Evolutionary conservation across 352 stramenopile species (phyloP), one percentile per base, ranked within the genome.

Genomic region (Globisporangium canariense): DNA sequence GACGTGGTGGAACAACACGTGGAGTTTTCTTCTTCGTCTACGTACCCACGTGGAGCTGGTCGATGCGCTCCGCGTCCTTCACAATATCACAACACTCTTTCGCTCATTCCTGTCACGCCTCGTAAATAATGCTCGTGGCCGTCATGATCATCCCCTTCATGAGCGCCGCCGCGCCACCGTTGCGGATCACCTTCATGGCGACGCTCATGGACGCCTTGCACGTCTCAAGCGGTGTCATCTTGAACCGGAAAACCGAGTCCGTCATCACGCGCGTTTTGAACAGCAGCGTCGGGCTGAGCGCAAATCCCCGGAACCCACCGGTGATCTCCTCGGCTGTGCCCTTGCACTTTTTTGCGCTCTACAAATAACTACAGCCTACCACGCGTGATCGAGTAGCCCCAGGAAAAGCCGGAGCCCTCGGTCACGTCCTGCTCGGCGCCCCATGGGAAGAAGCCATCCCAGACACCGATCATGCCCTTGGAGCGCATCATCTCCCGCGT

Each of bases 191-290:
- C 54, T 94, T 90, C 69, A 91, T 86, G 32, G 92, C 93, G 50
- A 98, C 86, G 30, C 72, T 70, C 58, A 94, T 75, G 58, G 81
- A 95, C 67, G 91, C 82, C 47, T 73, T 79, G 56, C 80, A 91
- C 16, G 93, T 97, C 75, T 97, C 78, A 13, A 86, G 63, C 13
- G 82, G 71, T 49, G 77, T 93, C 88, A 97, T 97, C n/a, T 87
- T 81, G 56, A 93, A 76, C 25, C 92, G 88, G 79, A 98, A 98
- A 5, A 97, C 75, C 8, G 88, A 81, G 66, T 98, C 90, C 1
- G 93, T 98, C 93, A 98, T 98, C 50, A 98, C 93, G 49, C 93
- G 88, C 52, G 93, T 98, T 78, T 98, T 98, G 46, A 98, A 78
- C 55, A 98, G 76, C 58, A 98, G 79, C 68, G 88, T 97, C 2